These are phyloP conservation scores for Cephaloascus albidus DNA, from an alignment of 805 yeast species.

Conservation along the genomic window DNA sequence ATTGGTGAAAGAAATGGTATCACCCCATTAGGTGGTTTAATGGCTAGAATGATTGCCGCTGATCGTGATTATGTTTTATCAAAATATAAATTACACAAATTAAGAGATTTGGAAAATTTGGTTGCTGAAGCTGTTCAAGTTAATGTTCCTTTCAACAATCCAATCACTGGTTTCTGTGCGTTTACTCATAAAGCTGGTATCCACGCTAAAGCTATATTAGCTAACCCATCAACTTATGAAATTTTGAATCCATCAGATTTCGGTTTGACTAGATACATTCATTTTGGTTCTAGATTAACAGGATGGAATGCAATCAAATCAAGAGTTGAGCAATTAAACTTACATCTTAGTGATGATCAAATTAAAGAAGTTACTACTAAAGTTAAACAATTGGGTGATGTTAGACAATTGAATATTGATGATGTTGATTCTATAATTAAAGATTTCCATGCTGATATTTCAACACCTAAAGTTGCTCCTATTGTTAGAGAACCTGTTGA, in stretches of 20 bases:
- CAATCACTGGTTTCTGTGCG: slow-evolving; percentile 57
- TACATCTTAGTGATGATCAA: slow-evolving; percentile 47
- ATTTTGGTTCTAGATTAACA: slow-evolving; percentile 51
- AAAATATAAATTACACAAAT: slow-evolving; percentile 45
- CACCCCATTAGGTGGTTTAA: slow-evolving; percentile 51
- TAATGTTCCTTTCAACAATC: slow-evolving; percentile 53
- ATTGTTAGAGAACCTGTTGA: slow-evolving; percentile 12
- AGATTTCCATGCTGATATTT: slow-evolving; percentile 37
- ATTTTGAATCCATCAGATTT: slow-evolving; percentile 49
- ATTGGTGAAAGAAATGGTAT: slow-evolving; percentile 60
- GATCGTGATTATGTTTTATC: slow-evolving; percentile 50
- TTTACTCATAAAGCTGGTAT: slow-evolving; percentile 59
- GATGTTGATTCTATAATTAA: slow-evolving; percentile 54
- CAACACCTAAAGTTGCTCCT: slow-evolving; percentile 19
- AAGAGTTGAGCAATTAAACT: slow-evolving; percentile 50
- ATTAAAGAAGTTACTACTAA: slow-evolving; percentile 45
- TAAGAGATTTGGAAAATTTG: slow-evolving; percentile 49
- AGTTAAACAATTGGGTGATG: slow-evolving; percentile 50
- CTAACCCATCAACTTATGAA: slow-evolving; percentile 57
- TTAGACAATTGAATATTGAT: slow-evolving; percentile 49
- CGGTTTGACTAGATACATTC: slow-evolving; percentile 53
- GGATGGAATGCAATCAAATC: slow-evolving; percentile 59
- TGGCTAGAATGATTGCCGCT: slow-evolving; percentile 58
- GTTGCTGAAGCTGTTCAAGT: slow-evolving; percentile 53
- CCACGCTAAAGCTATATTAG: slow-evolving; percentile 53